These are phyloP conservation scores for Beta macrorhiza DNA, from an alignment of 179 eudicot species.

Conservation along the genomic window DNA sequence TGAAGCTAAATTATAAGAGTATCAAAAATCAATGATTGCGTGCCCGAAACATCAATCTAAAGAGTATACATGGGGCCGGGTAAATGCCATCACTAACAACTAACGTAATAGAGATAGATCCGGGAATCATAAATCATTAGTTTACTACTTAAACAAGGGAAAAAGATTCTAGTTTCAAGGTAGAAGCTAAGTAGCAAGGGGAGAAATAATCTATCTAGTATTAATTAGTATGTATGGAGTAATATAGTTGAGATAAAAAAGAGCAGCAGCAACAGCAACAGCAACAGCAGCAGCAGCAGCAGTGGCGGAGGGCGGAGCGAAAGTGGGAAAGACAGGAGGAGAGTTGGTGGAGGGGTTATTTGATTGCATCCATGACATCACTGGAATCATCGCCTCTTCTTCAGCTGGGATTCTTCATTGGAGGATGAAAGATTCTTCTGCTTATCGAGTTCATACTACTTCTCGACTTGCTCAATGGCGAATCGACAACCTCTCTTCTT, in stretches of 20 bases:
- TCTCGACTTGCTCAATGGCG: constrained; percentile 96
- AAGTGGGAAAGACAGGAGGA: constrained; percentile 73
- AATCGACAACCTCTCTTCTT: constrained; percentile 65
- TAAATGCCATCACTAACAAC: not conserved
- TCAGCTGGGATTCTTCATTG: constrained; percentile 24
- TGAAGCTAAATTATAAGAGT: not conserved
- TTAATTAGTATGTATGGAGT: no score
- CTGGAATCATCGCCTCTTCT: constrained; percentile 44
- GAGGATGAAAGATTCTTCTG: constrained; percentile 74
- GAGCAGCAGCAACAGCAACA: no score
- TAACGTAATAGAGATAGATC: not conserved
- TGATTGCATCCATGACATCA: constrained; percentile 79
- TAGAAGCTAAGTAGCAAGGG: no score
- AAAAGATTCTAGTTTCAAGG: no score
- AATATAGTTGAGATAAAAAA: no score
- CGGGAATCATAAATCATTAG: no score
- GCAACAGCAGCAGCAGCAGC: no score
- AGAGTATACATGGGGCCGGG: not conserved
- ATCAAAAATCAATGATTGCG: constrained; percentile 11
- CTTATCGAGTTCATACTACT: constrained; percentile 68
- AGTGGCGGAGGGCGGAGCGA: constrained; percentile 47
- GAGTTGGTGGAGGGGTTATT: constrained; percentile 53
- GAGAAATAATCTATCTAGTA: no score
- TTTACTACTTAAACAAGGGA: no score
- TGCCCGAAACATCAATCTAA: constrained; percentile 15